Conservation (phyloP, 257 asterid species). For the Paulownia fortunei region DNA sequence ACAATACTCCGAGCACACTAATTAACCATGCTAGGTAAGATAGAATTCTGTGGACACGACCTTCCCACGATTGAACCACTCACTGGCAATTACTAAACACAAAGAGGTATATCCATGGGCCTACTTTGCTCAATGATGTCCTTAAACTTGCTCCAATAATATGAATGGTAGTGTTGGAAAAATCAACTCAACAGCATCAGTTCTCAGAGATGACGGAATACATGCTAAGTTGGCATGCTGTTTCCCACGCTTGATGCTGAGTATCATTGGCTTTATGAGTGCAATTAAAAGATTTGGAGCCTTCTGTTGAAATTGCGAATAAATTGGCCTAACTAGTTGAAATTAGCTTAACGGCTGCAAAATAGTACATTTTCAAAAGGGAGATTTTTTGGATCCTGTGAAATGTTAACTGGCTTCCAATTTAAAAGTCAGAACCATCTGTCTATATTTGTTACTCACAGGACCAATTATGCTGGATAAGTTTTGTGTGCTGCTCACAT, state of each 20-base stretch:
- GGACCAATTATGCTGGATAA: too few relatives aligned
- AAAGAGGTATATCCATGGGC: background rate
- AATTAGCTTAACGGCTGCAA: too few relatives aligned
- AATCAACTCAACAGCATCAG: background rate
- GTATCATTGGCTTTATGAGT: background rate
- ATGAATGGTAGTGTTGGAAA: background rate
- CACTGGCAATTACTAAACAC: background rate
- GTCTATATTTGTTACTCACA: background rate
- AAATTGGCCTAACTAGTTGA: too few relatives aligned
- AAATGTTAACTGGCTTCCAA: background rate
- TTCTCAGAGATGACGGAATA: background rate
- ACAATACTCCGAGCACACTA: background rate
- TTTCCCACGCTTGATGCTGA: background rate
- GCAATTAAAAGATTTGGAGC: background rate
- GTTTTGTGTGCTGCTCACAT: background rate
- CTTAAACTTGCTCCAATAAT: constrained; percentile 4
- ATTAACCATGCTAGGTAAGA: background rate
- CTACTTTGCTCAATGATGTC: background rate
- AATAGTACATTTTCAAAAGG: too few relatives aligned
- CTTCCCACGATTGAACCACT: background rate
- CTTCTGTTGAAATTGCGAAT: background rate
- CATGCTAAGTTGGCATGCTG: background rate
- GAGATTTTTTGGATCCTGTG: background rate
- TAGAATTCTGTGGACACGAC: background rate
- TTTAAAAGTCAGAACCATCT: background rate